Conservation (phyloP, 305 asterid species). For the Fraxinus latifolia region DNA sequence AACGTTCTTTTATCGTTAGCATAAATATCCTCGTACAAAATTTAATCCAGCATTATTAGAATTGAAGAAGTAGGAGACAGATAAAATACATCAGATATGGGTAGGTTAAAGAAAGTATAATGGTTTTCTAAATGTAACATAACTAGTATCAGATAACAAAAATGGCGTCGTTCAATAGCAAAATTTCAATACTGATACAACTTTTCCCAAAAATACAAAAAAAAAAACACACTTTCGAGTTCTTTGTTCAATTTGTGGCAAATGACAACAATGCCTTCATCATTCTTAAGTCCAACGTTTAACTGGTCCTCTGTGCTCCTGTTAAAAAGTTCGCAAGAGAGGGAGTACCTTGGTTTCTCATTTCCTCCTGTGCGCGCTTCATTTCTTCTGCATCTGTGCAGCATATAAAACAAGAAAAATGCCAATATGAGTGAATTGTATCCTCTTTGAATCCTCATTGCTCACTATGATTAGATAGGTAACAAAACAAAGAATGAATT, state of each 20-base stretch:
- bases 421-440: background rate
- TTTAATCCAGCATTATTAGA: background rate
- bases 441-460: background rate
- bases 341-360: slow-evolving; percentile 90
- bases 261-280: background rate
- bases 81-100: background rate
- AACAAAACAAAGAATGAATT: background rate
- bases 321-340: slow-evolving; percentile 62
- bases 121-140: background rate
- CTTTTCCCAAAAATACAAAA: background rate
- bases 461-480: background rate
- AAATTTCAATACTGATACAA: background rate
- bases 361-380: slow-evolving; percentile 90
- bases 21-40: background rate
- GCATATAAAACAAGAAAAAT: slow-evolving; percentile 12
- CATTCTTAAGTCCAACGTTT: slow-evolving; percentile 3
- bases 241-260: background rate
- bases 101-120: too few species aligned
- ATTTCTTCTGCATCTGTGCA: slow-evolving; percentile 83
- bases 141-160: background rate
- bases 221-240: background rate
- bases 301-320: slow-evolving; percentile 63
- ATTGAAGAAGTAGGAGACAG: background rate
- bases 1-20: background rate
- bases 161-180: background rate